Conservation (phyloP, 2,329 filamentous ascomycete genomes). For the Akanthomyces lecanii region DNA sequence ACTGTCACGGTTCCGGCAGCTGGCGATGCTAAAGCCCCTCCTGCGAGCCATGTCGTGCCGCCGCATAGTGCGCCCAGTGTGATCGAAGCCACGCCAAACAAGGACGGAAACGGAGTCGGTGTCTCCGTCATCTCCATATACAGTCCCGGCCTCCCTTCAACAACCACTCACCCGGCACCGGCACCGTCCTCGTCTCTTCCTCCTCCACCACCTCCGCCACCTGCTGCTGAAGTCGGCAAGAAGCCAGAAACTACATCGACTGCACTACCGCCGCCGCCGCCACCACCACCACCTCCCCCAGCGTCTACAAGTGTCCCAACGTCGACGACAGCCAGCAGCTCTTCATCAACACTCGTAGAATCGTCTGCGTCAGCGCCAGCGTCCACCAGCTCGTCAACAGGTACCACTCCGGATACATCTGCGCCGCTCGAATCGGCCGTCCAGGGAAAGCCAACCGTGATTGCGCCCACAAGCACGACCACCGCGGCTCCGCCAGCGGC, state of each 20-base stretch:
- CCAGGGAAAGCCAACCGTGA: neutral
- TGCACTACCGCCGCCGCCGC: neutral
- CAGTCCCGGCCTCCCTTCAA: constrained; percentile 3
- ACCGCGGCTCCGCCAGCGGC: neutral
- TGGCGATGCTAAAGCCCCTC: neutral
- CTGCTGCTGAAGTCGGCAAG: constrained; percentile 5
- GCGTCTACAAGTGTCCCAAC: neutral
- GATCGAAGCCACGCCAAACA: constrained; percentile 18
- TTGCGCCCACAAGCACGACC: neutral
- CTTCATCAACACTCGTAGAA: neutral
- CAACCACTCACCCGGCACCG: neutral
- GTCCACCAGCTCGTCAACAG: constrained; percentile 16
- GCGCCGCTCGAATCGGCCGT: constrained; percentile 12
- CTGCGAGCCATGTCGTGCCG: neutral
- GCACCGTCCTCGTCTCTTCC: neutral
- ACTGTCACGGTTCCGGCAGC: neutral
- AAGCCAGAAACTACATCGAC: neutral
- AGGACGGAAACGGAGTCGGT: constrained; percentile 26
- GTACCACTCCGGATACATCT: neutral
- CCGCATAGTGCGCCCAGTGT: neutral
- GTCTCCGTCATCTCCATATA: constrained; percentile 22
- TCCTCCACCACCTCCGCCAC: constrained; percentile 13
- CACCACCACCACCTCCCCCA: neutral
- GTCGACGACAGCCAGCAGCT: neutral
- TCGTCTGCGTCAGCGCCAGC: neutral